Percentiles rank a stretch among this genome's conserved stretches.
These are phyloP conservation scores for Hippophae gyantsensis DNA, from an alignment of 306 rosid genomes.

Conservation along the genomic window DNA sequence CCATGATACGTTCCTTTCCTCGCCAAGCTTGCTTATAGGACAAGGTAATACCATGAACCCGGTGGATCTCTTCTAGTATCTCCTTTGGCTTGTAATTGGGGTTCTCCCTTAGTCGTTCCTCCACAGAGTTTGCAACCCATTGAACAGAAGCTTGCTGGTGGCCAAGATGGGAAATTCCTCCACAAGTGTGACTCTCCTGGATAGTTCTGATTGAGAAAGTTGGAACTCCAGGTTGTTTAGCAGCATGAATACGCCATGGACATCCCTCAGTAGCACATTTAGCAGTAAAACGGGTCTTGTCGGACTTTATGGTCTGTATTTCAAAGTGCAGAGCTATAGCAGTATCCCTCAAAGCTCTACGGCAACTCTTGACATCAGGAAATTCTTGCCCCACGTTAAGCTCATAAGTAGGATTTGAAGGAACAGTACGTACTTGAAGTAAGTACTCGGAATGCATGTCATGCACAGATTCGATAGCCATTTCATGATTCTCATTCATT, in stretches of 20 bases:
- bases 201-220: slow-evolving; percentile 79
- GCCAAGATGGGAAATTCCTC: slow-evolving; percentile 79
- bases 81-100: slow-evolving; percentile 87
- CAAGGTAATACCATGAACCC: slow-evolving; percentile 74
- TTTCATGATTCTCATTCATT: slow-evolving; percentile 44
- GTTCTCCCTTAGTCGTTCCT: slow-evolving; percentile 64
- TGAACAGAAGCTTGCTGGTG: slow-evolving; percentile 93
- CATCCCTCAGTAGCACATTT: slow-evolving; percentile 82
- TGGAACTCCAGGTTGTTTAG: slow-evolving; percentile 89
- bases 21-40: slow-evolving; percentile 93
- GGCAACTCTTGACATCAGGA: slow-evolving; percentile 83
- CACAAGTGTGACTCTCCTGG: slow-evolving; percentile 62
- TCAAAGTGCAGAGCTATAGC: slow-evolving; percentile 83
- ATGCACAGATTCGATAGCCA: slow-evolving; percentile 42
- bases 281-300: slow-evolving; percentile 84
- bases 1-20: slow-evolving; percentile 93
- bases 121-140: slow-evolving; percentile 88
- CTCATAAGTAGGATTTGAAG: slow-evolving; percentile 44
- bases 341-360: slow-evolving; percentile 79
- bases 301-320: slow-evolving; percentile 83
- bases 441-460: slow-evolving; percentile 38
- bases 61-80: slow-evolving; percentile 83
- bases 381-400: slow-evolving; percentile 74
- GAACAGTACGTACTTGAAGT: slow-evolving; percentile 54
- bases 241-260: slow-evolving; percentile 94